Evolutionary conservation across 257 asterid species (phyloP), one percentile per base, ranked within the genome.

Genomic region (Fraxinus americana): DNA sequence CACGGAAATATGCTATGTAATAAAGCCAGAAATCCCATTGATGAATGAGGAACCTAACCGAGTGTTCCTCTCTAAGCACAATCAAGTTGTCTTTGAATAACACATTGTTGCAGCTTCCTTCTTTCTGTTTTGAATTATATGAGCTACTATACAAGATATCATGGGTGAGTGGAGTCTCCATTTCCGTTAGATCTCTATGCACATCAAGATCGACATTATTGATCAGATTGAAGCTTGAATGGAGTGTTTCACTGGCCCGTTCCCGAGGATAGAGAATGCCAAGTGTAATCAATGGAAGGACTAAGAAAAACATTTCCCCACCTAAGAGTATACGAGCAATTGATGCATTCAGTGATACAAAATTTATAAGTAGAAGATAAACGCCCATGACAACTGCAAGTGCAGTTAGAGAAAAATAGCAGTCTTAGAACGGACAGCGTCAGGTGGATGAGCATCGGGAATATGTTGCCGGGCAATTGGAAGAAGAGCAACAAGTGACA

Each of bases 1-100:
- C 88, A 66, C 91, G 86, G 48, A 88, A 80, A 76, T 91, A 91
- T 23, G 90, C 85, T 7, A 84, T 61, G 77, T 80, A 90, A 84
- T 90, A 91, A 11, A 91, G 84, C 97, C 97, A 91, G 72, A 91
- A 91, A 36, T 91, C 97, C 81, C 72, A 70, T 27, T 84, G 74
- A 7, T 32, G 6, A 34, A 90, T 16, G 17, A 88, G 87, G 83
- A 78, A 27, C 66, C 77, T 38, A 41, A 84, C 83, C 0, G 93
- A 86, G 76, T 88, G 92, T 66, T 91, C 95, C 74, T 91, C 92
- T 73, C 90, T 93, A n/a, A 87, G 87, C 72, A 81, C 82, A 73
- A 76, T 67, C 35, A 75, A 67, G 41, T n/a, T 73, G 25, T 83
- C 88, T 74, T 80, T 82, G 67, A 71, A 4, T 19, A 74, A 48